These are phyloP conservation scores for Solanum microdontum DNA, from an alignment of 257 asterid genomes.

Conservation along the genomic window DNA sequence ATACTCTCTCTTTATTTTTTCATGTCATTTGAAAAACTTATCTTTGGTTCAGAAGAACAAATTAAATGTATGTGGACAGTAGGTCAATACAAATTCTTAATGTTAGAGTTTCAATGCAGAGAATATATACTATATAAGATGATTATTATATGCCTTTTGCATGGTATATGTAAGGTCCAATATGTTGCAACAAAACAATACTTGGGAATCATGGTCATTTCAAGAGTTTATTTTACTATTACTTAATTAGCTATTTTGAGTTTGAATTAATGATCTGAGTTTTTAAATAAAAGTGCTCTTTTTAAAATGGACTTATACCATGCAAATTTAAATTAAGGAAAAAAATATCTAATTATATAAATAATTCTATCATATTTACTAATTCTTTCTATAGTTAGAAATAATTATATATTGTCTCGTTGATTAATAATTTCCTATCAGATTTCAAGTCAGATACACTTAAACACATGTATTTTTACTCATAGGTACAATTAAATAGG, in stretches of 20 bases:
- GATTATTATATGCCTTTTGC: neutral
- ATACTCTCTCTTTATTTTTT: neutral
- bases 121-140: neutral
- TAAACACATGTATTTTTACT: too few species aligned
- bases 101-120: neutral
- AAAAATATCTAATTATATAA: too few species aligned
- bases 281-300: too few species aligned
- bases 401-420: too few species aligned
- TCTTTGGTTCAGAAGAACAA: neutral
- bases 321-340: too few species aligned
- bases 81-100: neutral
- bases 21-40: neutral
- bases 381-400: too few species aligned
- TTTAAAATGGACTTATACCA: too few species aligned
- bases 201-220: neutral
- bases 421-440: too few species aligned
- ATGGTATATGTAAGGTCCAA: neutral
- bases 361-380: too few species aligned
- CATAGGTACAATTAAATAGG: too few species aligned
- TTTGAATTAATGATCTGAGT: accelerated
- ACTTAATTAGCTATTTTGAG: neutral
- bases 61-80: neutral
- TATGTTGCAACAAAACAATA: neutral
- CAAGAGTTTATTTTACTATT: neutral
- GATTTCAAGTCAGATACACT: neutral